Percentiles rank a stretch among this genome's conserved stretches.
Evolutionary conservation across 768 basidiomycete species (phyloP).

Genomic region (Guyanaporus albipodus): DNA sequence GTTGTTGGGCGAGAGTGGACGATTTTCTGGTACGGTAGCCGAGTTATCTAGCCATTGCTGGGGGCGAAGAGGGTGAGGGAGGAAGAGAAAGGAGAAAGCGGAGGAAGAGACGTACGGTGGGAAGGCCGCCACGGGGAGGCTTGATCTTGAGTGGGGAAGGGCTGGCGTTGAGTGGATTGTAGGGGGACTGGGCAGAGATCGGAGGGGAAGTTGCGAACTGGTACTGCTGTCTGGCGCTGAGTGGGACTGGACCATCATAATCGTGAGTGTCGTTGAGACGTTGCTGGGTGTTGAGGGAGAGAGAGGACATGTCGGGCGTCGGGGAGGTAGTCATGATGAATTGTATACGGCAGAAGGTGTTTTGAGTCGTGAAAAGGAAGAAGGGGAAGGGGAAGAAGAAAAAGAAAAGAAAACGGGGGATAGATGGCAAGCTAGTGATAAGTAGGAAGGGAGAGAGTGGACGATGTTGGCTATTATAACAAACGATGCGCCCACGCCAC

Average conservation of each 20-base stretch:
- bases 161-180: slow-evolving; percentile 50
- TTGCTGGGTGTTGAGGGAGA: slow-evolving; percentile 71
- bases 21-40: slow-evolving; percentile 51
- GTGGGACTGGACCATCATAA: slow-evolving; percentile 60
- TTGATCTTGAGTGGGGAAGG: slow-evolving; percentile 77
- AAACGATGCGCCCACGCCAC: slow-evolving; percentile 34
- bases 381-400: slow-evolving; percentile 15
- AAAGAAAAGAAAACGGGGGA: neutral
- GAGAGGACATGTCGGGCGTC: slow-evolving; percentile 69
- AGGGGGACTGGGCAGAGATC: slow-evolving; percentile 51
- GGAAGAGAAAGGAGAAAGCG: slow-evolving; percentile 18
- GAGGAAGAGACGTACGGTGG: slow-evolving; percentile 52
- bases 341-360: slow-evolving; percentile 11
- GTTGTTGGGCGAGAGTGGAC: slow-evolving; percentile 80
- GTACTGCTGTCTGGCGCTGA: slow-evolving; percentile 55
- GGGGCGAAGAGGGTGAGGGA: slow-evolving; percentile 21
- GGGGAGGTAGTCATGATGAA: slow-evolving; percentile 75
- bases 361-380: slow-evolving; percentile 33
- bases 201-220: slow-evolving; percentile 63
- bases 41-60: slow-evolving; percentile 87
- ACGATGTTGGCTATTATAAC: slow-evolving; percentile 1
- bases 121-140: slow-evolving; percentile 62
- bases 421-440: too few relatives aligned
- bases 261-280: slow-evolving; percentile 86
- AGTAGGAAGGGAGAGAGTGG: neutral